These are phyloP conservation scores for Tritrichomonas foetus DNA, from an alignment of 208 protist genomes.

Conservation along the genomic window DNA sequence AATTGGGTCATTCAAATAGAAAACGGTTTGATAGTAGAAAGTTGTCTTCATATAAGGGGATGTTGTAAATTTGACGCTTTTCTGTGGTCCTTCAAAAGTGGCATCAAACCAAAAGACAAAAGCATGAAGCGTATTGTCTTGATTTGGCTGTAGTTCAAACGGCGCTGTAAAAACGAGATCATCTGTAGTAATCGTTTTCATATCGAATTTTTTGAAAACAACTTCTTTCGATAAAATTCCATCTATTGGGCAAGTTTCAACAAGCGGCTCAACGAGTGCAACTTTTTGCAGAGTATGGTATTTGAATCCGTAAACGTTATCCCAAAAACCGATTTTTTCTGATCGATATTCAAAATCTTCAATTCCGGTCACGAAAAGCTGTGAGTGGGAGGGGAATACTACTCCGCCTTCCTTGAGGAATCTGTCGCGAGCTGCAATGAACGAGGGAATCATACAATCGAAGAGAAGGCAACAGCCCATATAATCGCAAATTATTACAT, in stretches of 20 bases:
- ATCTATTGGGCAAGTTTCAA: constrained; percentile 65
- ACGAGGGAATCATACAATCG: constrained; percentile 62
- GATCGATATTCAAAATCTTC: constrained; percentile 52
- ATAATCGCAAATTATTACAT: constrained; percentile 63
- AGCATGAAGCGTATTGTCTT: constrained; percentile 66
- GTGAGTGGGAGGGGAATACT: constrained; percentile 50
- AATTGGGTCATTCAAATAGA: constrained; percentile 82
- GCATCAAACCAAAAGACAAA: constrained; percentile 69
- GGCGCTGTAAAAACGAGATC: constrained; percentile 32
- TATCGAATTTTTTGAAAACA: constrained; percentile 56
- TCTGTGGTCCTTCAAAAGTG: constrained; percentile 65
- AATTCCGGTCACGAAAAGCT: constrained; percentile 50
- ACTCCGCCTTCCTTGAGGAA: constrained; percentile 52
- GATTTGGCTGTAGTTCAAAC: constrained; percentile 60
- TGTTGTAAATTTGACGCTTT: constrained; percentile 61
- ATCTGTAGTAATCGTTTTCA: constrained; percentile 63
- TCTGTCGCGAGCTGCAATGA: constrained; percentile 56
- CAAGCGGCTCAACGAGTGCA: constrained; percentile 64
- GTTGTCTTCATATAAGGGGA: constrained; percentile 63
- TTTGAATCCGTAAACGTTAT: constrained; percentile 62
- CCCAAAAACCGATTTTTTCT: constrained; percentile 44
- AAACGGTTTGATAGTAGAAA: constrained; percentile 88
- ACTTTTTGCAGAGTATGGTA: constrained; percentile 48
- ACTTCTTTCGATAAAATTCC: constrained; percentile 57
- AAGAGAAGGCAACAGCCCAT: constrained; percentile 61